These are phyloP conservation scores for Elsinoe fawcettii DNA, from an alignment of 2,329 filamentous ascomycete species.

Conservation along the genomic window DNA sequence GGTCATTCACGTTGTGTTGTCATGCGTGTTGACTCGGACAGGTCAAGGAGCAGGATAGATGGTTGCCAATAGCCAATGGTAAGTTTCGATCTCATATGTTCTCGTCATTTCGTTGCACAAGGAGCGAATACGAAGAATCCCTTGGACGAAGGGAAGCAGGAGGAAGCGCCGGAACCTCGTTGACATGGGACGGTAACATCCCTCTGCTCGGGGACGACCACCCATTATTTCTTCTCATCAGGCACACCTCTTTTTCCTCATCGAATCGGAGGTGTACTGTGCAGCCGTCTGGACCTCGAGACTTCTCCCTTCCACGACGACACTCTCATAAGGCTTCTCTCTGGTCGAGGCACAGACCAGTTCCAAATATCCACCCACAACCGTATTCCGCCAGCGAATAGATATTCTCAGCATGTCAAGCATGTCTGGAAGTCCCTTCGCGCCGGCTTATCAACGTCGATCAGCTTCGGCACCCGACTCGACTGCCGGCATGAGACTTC, in stretches of 20 bases:
- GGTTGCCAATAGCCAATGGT: slow-evolving; percentile 99
- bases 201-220: not conserved
- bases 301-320: not conserved
- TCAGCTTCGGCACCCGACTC: not conserved
- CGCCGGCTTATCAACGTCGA: not conserved
- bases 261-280: slow-evolving; percentile 38
- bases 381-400: not conserved
- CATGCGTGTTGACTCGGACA: slow-evolving; percentile 40
- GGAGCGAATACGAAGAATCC: slow-evolving; percentile 9
- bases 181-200: not conserved
- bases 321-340: slow-evolving; percentile 22
- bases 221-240: slow-evolving; percentile 4
- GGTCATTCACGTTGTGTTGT: not conserved
- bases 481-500: not conserved
- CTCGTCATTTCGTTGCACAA: slow-evolving; percentile 6
- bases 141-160: not conserved
- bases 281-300: slow-evolving; percentile 26
- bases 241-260: slow-evolving; percentile 18
- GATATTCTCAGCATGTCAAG: slow-evolving; percentile 26
- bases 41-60: slow-evolving; percentile 98
- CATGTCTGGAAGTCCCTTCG: not conserved
- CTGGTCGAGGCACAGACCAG: slow-evolving; percentile 21
- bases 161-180: not conserved
- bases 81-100: slow-evolving; percentile 46
- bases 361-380: slow-evolving; percentile 19